phyloP scores from a whole-genome alignment of 306 rosid genomes.

The Malus domestica region DNA sequence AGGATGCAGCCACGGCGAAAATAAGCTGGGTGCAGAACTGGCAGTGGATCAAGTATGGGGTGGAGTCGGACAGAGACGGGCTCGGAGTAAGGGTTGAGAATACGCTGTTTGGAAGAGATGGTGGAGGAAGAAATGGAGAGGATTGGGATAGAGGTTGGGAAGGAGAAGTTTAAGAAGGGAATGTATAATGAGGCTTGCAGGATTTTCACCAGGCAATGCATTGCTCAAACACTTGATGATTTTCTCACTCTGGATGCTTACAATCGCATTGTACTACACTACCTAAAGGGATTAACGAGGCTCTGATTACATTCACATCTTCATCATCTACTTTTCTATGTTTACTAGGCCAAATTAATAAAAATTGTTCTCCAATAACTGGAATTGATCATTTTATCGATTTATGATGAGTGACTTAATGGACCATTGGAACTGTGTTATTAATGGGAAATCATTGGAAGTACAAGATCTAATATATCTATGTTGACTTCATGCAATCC shows the following conservation, averaged over 20 bases:
- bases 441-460: neutral
- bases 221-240: slow-evolving; percentile 58
- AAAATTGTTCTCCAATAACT: neutral
- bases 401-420: neutral
- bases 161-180: slow-evolving; percentile 60
- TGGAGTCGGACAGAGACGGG: slow-evolving; percentile 67
- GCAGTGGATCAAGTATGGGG: slow-evolving; percentile 90
- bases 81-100: slow-evolving; percentile 57
- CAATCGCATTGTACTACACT: slow-evolving; percentile 43
- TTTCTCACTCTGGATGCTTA: slow-evolving; percentile 81
- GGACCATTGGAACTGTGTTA: neutral
- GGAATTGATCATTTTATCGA: neutral
- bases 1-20: slow-evolving; percentile 96
- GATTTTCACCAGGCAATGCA: slow-evolving; percentile 73
- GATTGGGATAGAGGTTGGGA: slow-evolving; percentile 73
- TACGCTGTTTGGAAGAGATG: slow-evolving; percentile 61
- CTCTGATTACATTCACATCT: slow-evolving; percentile 20
- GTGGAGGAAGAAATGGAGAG: slow-evolving; percentile 88
- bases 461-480: neutral
- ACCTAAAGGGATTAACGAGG: slow-evolving; percentile 45
- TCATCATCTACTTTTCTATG: neutral
- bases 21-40: slow-evolving; percentile 94
- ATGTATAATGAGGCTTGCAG: slow-evolving; percentile 63
- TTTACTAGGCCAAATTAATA: neutral
- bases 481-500: neutral